Evolutionary conservation across 202 grass and related monocot species (phyloP), one percentile per base, ranked within the genome.

Genomic region (Elaeis oleifera): DNA sequence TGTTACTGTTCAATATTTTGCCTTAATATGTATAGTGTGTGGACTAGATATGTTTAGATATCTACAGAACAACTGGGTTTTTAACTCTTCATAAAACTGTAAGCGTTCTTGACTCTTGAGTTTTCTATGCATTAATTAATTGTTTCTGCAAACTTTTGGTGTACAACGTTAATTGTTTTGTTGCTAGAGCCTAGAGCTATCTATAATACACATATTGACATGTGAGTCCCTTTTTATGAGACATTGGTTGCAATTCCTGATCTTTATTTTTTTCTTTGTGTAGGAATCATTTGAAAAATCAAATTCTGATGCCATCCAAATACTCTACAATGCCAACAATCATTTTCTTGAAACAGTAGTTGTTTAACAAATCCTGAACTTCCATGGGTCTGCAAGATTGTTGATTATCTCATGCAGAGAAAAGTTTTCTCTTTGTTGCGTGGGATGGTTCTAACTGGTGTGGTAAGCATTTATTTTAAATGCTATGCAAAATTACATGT

Each of bases 311-410:
- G 78, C 53, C 75, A 61, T 56, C 78, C 20, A 73, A 80, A 69
- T 59, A 53, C 58, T 63, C 82, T 75, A 18, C 75, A 64, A 63
- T 73, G 74, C 80, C 82, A 75, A 60, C 73, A 74, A 68, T 74
- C 48, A 70, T 64, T 59, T 92, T 67, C 67, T 97, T 48, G 77
- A 92, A 78, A 79, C 77, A 73, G 79, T 84, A 24, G 51, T 70
- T 92, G 88, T 64, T 91, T 97, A 76, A 76, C 91, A 86, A 85
- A 77, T 84, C 77, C 79, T 61, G 79, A 76, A 29, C 75, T 91
- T 69, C 88, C 84, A 23, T 97, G 92, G 92, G 79, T 55, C 63
- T 89, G 79, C 56, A 71, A 74, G 32, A 68, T 86, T 74, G 75
- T 82, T 59, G 81, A 49, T 22, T 84, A 76, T 81, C 84, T 97